Conservation (phyloP, 306 rosid genomes). For the peach (Prunus persica) region Prunus_persica_NCBIv2 NC_034014.1:1898501-1899000, state of each 20-base stretch:
- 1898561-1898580: conserved; percentile 10
- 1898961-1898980: neutral
- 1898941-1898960: neutral
- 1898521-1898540: conserved; percentile 98
- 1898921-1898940: neutral
- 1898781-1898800: neutral
- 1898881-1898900: neutral
- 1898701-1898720: neutral
- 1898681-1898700: neutral
- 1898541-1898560: conserved; percentile 94
- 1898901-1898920: neutral
- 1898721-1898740: neutral
- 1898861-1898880: neutral
- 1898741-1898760: neutral
- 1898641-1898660: neutral
- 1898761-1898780: neutral
- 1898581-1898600: conserved; percentile 7
- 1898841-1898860: neutral
- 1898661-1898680: neutral
- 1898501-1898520: conserved; percentile 93
- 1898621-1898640: neutral
- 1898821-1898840: neutral
- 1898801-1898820: neutral
- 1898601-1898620: neutral
- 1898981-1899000: neutral